A percentile compares a stretch with the other conserved stretches of the same genome.
Evolutionary conservation across 1,284 basidiomycete species (phyloP).

Genomic region (Ceratobasidium sp.): DNA sequence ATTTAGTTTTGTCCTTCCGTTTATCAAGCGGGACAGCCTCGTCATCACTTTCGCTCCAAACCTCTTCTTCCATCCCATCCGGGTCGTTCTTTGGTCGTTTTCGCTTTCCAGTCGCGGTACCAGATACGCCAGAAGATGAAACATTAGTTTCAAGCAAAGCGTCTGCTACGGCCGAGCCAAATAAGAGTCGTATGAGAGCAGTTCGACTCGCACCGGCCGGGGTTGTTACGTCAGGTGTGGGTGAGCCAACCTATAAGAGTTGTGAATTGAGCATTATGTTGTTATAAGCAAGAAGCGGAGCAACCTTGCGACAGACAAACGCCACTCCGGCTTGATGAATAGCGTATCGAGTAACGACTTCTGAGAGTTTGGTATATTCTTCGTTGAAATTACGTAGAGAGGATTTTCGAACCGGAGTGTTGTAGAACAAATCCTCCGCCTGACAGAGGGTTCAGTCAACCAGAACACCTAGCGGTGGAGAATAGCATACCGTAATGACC

Average conservation of each 20-base stretch:
- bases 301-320: conserved; percentile 90
- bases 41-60: conserved; percentile 45
- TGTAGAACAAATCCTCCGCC: conserved; percentile 97
- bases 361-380: conserved; percentile 91
- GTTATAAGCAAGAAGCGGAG: conserved; percentile 29
- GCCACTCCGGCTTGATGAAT: conserved; percentile 89
- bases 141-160: conserved; percentile 71
- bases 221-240: conserved; percentile 83
- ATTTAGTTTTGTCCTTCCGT: conserved; percentile 51
- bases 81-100: conserved; percentile 44
- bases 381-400: conserved; percentile 87
- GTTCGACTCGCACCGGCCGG: conserved; percentile 70
- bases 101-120: conserved; percentile 38
- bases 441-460: conserved; percentile 49
- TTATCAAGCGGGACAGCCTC: conserved; percentile 43
- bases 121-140: conserved; percentile 37
- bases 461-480: background rate
- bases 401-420: conserved; percentile 86
- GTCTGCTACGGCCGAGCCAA: conserved; percentile 81
- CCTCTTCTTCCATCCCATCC: conserved; percentile 50
- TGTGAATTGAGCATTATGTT: background rate
- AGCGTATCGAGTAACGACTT: conserved; percentile 94
- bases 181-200: conserved; percentile 81
- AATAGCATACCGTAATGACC: conserved; percentile 72
- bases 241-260: conserved; percentile 65